Base-by-base conservation (phyloP, 768 basidiomycete species). In the Russula foetens region DNA sequence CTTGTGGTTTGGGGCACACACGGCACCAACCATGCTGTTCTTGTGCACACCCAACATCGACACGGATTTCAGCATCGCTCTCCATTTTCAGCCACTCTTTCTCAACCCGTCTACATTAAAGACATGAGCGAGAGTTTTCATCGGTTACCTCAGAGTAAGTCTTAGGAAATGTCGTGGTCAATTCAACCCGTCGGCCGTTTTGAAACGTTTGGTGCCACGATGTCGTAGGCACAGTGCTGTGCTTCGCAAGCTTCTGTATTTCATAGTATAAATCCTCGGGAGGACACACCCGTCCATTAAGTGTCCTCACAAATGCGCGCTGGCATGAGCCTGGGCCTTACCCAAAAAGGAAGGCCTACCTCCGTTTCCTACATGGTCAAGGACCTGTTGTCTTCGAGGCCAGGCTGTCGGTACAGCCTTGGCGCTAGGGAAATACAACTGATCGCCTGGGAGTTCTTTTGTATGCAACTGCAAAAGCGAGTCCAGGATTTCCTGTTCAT, bases 381-480 rank as follows among this genome's bases (percentile, higher is more conserved):
- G 45, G 39, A 53, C 50, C 60, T 58, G 44, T 47, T 53, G 51
- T 59, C 50, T 43, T 45, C 39, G 5, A 31, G 46, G 60, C 45
- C 28, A 53, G 26, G 4, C 49, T 41, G 12, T 39, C 56, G 56
- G 51, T 31, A 44, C 48, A 31, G 41, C 43, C 28, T 58, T 52
- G 56, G 60, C 60, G 56, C 56, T 38, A n/a, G 51, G 21, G 49
- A 19, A n/a, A 62, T 53, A 29, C 24, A 92, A 71, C 76, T 86
- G 72, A 92, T 82, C 58, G 79, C 79, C 63, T 89, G 85, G 63
- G 90, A 90, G 67, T 86, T 90, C 79, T 88, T 92, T 76, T 93
- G 90, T 33, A 91, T 92, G 75, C 92, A 92, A 90, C 91, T 60
- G 88, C 90, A 73, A 94, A 96, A 21, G 93, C 92, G 48, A 92